phyloP scores from a whole-genome alignment of 148 eudicot species.

The Dysphania ambrosioides region DNA sequence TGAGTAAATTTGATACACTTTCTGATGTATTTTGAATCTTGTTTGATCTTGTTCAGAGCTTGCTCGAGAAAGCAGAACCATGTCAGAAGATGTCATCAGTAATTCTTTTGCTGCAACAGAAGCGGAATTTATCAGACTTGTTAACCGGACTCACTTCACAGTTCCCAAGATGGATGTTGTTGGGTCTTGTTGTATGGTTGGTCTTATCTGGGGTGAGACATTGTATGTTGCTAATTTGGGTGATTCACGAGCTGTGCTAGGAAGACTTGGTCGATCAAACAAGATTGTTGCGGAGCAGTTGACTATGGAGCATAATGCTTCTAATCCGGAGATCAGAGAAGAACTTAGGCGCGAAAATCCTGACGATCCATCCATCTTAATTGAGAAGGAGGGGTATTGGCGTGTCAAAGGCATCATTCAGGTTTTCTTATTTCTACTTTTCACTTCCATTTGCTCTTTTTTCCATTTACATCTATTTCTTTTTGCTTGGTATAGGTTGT shows the following conservation, averaged over 20 bases:
- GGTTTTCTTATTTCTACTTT: conserved; percentile 42
- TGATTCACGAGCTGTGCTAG: conserved; percentile 80
- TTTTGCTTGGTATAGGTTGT: not conserved
- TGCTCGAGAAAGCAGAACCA: too few relatives aligned
- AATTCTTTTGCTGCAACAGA: too few relatives aligned
- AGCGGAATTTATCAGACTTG: too few relatives aligned
- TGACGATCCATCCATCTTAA: conserved; percentile 58
- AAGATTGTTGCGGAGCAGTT: conserved; percentile 58
- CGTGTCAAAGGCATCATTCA: conserved; percentile 81
- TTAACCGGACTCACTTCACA: too few relatives aligned
- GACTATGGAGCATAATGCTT: conserved; percentile 73
- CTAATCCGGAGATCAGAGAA: conserved; percentile 48
- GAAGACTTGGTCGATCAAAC: conserved; percentile 29
- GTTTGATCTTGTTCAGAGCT: too few relatives aligned
- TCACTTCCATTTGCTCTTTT: too few relatives aligned
- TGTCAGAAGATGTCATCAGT: too few relatives aligned
- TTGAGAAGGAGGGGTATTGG: conserved; percentile 55
- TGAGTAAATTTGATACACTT: too few relatives aligned
- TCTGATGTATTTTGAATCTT: too few relatives aligned
- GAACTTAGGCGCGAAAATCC: conserved; percentile 53
- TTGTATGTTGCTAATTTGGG: conserved; percentile 74
- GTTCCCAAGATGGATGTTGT: too few relatives aligned
- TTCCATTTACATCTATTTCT: not conserved
- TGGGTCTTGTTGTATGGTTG: conserved; percentile 84
- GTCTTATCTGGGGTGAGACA: conserved; percentile 52